Conservation (phyloP, 139 green algal genomes). For the Tetraselmis striata region DNA sequence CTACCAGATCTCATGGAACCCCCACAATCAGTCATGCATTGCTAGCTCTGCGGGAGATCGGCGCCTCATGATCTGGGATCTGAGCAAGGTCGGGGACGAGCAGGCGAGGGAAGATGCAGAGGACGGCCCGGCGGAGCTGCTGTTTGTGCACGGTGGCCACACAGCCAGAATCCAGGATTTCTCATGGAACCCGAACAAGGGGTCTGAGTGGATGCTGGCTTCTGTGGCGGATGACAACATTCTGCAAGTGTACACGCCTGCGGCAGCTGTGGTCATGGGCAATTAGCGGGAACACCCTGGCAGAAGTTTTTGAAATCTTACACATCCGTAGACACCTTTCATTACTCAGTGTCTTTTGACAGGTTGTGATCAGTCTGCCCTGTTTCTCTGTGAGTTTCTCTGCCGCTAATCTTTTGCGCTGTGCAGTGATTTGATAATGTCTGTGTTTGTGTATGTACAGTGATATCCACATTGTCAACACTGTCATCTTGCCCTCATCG, state of each 20-base stretch:
- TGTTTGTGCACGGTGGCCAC: slow-evolving; percentile 31
- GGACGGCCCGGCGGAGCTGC: slow-evolving; percentile 26
- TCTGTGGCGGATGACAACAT: slow-evolving; percentile 33
- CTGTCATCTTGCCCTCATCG: too few relatives aligned
- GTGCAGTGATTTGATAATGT: too few relatives aligned
- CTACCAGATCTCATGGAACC: neutral
- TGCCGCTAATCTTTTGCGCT: too few relatives aligned
- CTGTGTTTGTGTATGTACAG: too few relatives aligned
- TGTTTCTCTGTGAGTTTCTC: too few relatives aligned
- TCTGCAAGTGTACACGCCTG: slow-evolving; percentile 21
- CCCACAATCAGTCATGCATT: neutral
- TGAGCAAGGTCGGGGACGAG: neutral
- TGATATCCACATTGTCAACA: too few relatives aligned
- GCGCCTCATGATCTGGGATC: neutral
- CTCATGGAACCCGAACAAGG: slow-evolving; percentile 23
- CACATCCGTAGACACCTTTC: too few relatives aligned
- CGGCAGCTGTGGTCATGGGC: neutral
- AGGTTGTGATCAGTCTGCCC: too few relatives aligned
- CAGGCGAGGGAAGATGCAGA: slow-evolving; percentile 18
- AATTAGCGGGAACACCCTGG: too few relatives aligned
- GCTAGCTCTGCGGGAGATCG: neutral
- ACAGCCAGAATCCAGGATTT: slow-evolving; percentile 28
- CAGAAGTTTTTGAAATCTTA: too few relatives aligned
- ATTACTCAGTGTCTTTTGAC: too few relatives aligned
- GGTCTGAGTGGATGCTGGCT: slow-evolving; percentile 20